Percentiles rank a stretch among this genome's conserved stretches.
Conservation (phyloP, 768 basidiomycete species). For the Suillus clintonianus region DNA sequence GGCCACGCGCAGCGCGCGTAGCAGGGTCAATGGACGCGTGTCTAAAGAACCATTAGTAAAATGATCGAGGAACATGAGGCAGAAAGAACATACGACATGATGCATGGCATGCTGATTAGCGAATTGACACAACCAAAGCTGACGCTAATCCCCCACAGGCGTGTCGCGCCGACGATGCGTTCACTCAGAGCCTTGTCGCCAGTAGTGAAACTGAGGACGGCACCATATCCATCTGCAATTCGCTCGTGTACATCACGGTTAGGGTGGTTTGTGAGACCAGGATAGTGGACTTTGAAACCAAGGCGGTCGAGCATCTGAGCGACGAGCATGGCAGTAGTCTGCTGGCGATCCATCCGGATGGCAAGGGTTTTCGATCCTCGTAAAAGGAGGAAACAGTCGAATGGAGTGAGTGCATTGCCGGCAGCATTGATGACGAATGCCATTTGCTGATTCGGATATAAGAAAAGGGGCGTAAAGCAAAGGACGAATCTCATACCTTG, state of each 20-base stretch:
- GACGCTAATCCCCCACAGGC: conserved; percentile 97
- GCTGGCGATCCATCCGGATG: conserved; percentile 94
- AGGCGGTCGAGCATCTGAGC: conserved; percentile 83
- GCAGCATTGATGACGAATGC: conserved; percentile 91
- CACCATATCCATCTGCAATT: conserved; percentile 89
- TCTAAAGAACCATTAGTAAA: conserved; percentile 39
- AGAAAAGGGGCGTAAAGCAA: background rate
- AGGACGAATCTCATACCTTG: conserved; percentile 50
- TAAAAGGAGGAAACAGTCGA: conserved; percentile 94
- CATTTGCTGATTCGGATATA: conserved; percentile 58
- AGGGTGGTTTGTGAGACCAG: conserved; percentile 82
- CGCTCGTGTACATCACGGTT: conserved; percentile 86
- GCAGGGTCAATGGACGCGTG: conserved; percentile 98
- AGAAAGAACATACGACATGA: conserved; percentile 87
- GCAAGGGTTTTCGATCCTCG: conserved; percentile 96
- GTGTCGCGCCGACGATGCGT: conserved; percentile 87
- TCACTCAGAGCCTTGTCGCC: conserved; percentile 90
- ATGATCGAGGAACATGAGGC: conserved; percentile 1
- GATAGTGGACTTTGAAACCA: conserved; percentile 92
- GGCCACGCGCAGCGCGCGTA: conserved; percentile 90
- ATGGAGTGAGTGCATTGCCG: conserved; percentile 92
- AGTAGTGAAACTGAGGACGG: conserved; percentile 93
- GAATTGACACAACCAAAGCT: conserved; percentile 98
- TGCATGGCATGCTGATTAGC: conserved; percentile 97
- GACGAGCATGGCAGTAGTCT: conserved; percentile 76